phyloP scores from a whole-genome alignment of 2,329 filamentous ascomycete genomes.

The Eutypella sp. region DNA sequence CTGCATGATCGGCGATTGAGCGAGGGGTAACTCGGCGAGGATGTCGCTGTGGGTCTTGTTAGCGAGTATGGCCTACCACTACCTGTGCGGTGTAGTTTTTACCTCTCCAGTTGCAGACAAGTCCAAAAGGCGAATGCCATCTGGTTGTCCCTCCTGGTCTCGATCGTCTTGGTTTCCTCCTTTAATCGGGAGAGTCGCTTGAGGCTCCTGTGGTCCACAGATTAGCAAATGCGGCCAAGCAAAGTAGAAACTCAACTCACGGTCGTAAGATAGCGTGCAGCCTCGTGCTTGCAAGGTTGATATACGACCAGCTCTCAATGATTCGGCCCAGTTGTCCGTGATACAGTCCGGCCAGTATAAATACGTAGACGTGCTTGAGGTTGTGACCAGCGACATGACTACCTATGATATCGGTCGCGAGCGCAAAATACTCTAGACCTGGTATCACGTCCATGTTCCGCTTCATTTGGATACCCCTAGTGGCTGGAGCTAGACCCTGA shows the following conservation, averaged over 20 bases:
- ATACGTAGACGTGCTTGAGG: constrained; percentile 78
- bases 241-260: constrained; percentile 42
- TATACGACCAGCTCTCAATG: constrained; percentile 71
- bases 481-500: constrained; percentile 32
- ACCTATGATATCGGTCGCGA: constrained; percentile 81
- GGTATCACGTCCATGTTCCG: constrained; percentile 82
- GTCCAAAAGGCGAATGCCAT: constrained; percentile 84
- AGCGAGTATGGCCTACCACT: constrained; percentile 8
- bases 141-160: constrained; percentile 53
- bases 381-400: constrained; percentile 74
- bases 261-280: constrained; percentile 71
- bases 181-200: constrained; percentile 42
- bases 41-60: constrained; percentile 62
- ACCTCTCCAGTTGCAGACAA: constrained; percentile 88
- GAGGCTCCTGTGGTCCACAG: constrained; percentile 35
- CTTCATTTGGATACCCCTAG: constrained; percentile 26
- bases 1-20: constrained; percentile 55
- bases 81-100: constrained; percentile 13
- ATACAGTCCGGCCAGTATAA: constrained; percentile 81
- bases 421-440: constrained; percentile 83
- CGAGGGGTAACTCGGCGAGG: constrained; percentile 72
- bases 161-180: constrained; percentile 25
- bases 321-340: constrained; percentile 83
- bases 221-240: constrained; percentile 3
- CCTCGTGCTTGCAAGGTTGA: constrained; percentile 51